Conservation (phyloP, 2,329 filamentous ascomycete species). For the Calonectria crousiana region DNA sequence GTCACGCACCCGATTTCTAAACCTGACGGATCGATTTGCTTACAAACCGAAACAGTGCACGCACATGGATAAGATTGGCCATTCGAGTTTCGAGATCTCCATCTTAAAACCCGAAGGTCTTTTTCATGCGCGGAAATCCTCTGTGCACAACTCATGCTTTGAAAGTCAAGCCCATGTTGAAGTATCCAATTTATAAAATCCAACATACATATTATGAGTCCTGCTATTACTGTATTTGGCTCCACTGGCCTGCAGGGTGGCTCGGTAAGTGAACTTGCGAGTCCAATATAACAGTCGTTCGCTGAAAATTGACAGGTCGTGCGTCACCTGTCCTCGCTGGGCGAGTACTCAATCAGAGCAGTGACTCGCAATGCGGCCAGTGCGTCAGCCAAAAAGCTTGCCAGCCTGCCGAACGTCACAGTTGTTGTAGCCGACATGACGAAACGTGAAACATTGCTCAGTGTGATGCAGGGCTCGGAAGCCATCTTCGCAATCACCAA, state of each 20-base stretch:
- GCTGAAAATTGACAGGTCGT: not conserved
- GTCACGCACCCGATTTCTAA: too few relatives aligned
- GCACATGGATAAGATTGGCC: too few relatives aligned
- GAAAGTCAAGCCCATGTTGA: too few relatives aligned
- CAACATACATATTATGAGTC: not conserved
- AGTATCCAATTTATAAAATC: not conserved
- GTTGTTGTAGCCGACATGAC: not conserved
- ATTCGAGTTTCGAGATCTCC: too few relatives aligned
- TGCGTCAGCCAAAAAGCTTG: not conserved
- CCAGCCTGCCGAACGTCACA: not conserved
- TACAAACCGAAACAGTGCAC: too few relatives aligned
- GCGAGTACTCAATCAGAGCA: not conserved
- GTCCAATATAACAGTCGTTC: not conserved
- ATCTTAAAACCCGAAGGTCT: too few relatives aligned
- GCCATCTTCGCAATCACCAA: not conserved
- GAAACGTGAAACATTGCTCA: not conserved
- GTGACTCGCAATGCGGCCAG: not conserved
- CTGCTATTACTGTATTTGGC: not conserved
- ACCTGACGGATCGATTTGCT: too few relatives aligned
- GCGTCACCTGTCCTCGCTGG: not conserved
- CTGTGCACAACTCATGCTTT: not conserved
- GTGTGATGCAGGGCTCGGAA: not conserved
- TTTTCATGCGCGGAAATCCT: not conserved
- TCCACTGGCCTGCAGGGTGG: not conserved
- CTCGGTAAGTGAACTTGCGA: not conserved